Conservation (phyloP, 2,329 filamentous ascomycete genomes). For the Aspergillus sp. region DNA sequence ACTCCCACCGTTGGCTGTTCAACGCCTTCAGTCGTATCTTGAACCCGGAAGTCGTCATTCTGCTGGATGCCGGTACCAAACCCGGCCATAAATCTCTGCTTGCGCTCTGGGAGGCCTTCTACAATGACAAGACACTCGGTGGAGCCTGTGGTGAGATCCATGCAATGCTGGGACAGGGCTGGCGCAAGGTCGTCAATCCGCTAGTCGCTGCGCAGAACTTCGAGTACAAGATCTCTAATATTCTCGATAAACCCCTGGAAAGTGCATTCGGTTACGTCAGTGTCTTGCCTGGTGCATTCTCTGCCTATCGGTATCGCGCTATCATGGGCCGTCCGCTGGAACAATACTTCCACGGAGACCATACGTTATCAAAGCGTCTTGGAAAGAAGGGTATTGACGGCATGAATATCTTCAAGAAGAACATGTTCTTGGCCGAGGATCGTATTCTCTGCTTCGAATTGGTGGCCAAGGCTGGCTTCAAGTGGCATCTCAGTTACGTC, state of each 20-base stretch:
- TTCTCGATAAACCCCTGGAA: slow-evolving; percentile 96
- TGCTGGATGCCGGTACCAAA: slow-evolving; percentile 97
- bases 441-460: slow-evolving; percentile 99
- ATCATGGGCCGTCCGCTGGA: slow-evolving; percentile 97
- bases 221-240: slow-evolving; percentile 99
- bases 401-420: slow-evolving; percentile 99
- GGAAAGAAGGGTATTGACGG: slow-evolving; percentile 99
- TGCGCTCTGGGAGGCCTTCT: slow-evolving; percentile 96
- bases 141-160: slow-evolving; percentile 99
- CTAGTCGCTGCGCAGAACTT: slow-evolving; percentile 97
- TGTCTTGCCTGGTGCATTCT: slow-evolving; percentile 98
- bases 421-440: slow-evolving; percentile 99
- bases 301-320: slow-evolving; percentile 93
- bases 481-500: slow-evolving; percentile 99
- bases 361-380: slow-evolving; percentile 90
- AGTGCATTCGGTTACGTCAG: slow-evolving; percentile 97
- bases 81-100: slow-evolving; percentile 88
- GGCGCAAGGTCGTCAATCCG: slow-evolving; percentile 90
- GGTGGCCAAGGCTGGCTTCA: slow-evolving; percentile 96
- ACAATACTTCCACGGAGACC: slow-evolving; percentile 99
- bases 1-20: slow-evolving; percentile 98
- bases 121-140: slow-evolving; percentile 98
- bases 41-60: slow-evolving; percentile 94
- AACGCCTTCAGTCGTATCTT: slow-evolving; percentile 95
- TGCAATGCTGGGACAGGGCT: slow-evolving; percentile 90